Conservation (phyloP, 163 green algal genomes). For the Scenedesmus sp. region DNA sequence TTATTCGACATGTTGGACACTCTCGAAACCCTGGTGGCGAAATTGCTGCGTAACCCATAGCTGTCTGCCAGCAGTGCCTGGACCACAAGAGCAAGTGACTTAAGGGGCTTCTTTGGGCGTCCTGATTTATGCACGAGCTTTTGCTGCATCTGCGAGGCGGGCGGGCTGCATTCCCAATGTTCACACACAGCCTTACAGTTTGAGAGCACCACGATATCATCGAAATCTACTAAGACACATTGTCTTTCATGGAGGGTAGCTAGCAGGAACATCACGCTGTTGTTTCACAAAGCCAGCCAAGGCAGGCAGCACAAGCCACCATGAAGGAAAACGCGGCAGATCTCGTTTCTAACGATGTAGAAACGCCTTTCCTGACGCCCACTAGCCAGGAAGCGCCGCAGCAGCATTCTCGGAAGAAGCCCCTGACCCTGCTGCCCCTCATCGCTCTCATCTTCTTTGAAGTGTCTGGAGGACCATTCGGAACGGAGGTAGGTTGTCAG, state of each 20-base stretch:
- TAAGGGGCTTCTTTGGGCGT: not conserved
- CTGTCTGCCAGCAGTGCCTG: not conserved
- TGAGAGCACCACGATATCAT: not conserved
- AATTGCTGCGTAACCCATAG: too few species aligned
- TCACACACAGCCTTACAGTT: not conserved
- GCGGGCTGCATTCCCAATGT: not conserved
- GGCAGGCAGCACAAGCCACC: not conserved
- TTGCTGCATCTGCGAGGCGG: not conserved
- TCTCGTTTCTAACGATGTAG: not conserved
- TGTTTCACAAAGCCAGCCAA: not conserved
- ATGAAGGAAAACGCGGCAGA: not conserved
- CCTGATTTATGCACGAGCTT: not conserved
- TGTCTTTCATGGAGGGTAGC: constrained; percentile 7
- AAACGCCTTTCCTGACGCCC: not conserved
- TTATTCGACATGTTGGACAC: too few species aligned
- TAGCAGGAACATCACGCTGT: not conserved
- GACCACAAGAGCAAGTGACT: not conserved
- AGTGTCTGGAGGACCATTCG: constrained; percentile 94
- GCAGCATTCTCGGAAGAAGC: constrained; percentile 57
- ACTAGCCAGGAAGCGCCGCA: not conserved
- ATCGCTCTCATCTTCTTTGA: constrained; percentile 98
- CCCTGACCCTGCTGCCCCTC: constrained; percentile 87
- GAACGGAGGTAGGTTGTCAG: constrained; percentile 83
- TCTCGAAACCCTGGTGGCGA: too few species aligned
- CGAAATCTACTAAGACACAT: not conserved